phyloP scores from a whole-genome alignment of 345 rosid species.

The Eutrema japonicum region DNA sequence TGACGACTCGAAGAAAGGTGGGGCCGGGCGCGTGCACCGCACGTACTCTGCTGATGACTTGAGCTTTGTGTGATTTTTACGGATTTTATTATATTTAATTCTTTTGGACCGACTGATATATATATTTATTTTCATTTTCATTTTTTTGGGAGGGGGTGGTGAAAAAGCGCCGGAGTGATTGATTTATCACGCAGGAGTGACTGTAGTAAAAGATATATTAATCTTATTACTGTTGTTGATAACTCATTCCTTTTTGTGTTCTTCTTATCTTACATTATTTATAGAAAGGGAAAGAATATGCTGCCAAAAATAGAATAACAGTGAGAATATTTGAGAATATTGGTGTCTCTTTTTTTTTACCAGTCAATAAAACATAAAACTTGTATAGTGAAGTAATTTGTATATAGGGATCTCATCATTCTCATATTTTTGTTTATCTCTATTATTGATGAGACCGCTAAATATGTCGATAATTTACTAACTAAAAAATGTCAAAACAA shows the following conservation, averaged over 20 bases:
- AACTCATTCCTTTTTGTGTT: background rate
- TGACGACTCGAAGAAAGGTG: conserved; percentile 30
- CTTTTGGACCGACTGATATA: conserved; percentile 16
- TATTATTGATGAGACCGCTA: too few species aligned
- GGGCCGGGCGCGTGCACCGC: background rate
- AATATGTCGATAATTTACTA: too few species aligned
- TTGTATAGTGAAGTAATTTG: too few species aligned
- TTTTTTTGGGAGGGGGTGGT: background rate
- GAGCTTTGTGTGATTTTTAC: conserved; percentile 33
- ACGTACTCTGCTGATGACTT: conserved; percentile 40
- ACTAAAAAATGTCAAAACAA: too few species aligned
- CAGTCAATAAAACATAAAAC: too few species aligned
- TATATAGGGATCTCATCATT: too few species aligned
- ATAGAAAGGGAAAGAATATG: too few species aligned
- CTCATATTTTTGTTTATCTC: too few species aligned
- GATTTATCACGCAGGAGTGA: background rate
- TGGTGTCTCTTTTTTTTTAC: background rate
- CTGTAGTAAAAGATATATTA: background rate
- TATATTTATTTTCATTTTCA: background rate
- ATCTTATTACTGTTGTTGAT: conserved; percentile 24
- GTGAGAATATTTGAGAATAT: too few species aligned
- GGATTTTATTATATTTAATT: background rate
- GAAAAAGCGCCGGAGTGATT: background rate
- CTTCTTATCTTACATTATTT: background rate
- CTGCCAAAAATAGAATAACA: too few species aligned